Base-by-base conservation (phyloP, 1,284 basidiomycete species). In the Chiua sp. region DNA sequence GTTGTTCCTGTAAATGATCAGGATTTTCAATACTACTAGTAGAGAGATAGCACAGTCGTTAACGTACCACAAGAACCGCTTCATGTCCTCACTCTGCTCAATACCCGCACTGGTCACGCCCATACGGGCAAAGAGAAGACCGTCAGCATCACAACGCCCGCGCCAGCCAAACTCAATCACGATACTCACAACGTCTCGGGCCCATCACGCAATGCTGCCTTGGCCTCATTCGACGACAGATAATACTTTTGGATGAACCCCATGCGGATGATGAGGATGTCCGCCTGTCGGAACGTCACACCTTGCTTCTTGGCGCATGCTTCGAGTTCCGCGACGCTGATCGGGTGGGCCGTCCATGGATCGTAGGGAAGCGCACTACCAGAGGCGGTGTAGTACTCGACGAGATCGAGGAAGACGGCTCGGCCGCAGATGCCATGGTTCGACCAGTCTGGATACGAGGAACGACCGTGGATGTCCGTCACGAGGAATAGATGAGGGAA, bases 401-500 rank as follows among this genome's bases (percentile, higher is more conserved):
- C 85, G 16, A 91, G 73, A 70, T 91, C 90, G 35, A 91, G 78
- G n/a, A 91, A 72, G 44, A 91, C 86, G 22, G 87, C 90, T 5
- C 90, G 82, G 0, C 89, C 88, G 56, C 86, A 87, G 56, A 91
- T 91, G 1, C 90, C 90, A 64, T 91, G 90, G 33, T 84, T 79
- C 1, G 90, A 87, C 86, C 87, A 90, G 68, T 90, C 88, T 90
- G 57, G n/a, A 49, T 11, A 35, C 15, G 26, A 42, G n/a, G 22
- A 18, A n/a, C 15, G 6, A 51, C 35, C 15, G 16, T 33, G 11
- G 47, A 22, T 30, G 33, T 63, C 18, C 42, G 50, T 37, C n/a
- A 13, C 7, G 4, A 20, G 20, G 20, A 22, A 6, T 7, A 18
- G 10, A 46, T 8, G 22, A 47, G 32, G 3, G 20, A 20, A 26